These are phyloP conservation scores for Phyllosticta paracitricarpa DNA, from an alignment of 2,329 filamentous ascomycete species.

Conservation along the genomic window DNA sequence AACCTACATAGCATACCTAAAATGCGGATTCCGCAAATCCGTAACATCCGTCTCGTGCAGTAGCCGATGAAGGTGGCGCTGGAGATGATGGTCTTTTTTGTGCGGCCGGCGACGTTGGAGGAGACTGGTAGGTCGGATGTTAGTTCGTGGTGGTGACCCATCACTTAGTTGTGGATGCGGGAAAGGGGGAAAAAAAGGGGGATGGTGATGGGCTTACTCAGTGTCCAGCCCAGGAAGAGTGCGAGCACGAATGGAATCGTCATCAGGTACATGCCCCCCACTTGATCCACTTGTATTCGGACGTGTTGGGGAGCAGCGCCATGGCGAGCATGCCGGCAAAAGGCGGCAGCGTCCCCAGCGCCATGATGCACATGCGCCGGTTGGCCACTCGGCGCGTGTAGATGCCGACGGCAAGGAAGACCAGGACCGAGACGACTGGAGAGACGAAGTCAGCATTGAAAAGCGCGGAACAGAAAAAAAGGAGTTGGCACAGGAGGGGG, in stretches of 20 bases:
- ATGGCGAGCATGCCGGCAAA: constrained; percentile 27
- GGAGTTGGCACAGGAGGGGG: too few relatives aligned
- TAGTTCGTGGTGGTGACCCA: not conserved
- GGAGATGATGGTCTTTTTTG: constrained; percentile 37
- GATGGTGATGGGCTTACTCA: constrained; percentile 12
- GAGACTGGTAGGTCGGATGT: constrained; percentile 19
- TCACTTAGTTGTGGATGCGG: too few relatives aligned
- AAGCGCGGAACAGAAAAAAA: too few relatives aligned
- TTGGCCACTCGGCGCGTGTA: constrained; percentile 11
- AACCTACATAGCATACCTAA: constrained; percentile 6
- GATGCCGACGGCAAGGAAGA: constrained; percentile 8
- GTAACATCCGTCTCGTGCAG: constrained; percentile 36
- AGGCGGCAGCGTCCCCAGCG: constrained; percentile 19
- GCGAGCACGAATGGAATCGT: constrained; percentile 24
- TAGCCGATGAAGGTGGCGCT: constrained; percentile 39
- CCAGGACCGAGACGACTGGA: constrained; percentile 13
- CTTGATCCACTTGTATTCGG: constrained; percentile 26
- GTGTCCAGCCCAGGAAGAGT: constrained; percentile 25
- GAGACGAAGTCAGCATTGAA: too few relatives aligned
- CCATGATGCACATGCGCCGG: constrained; percentile 26
- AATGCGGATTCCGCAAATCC: constrained; percentile 32
- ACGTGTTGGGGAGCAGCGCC: constrained; percentile 24
- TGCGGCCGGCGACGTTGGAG: constrained; percentile 37
- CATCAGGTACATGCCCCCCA: constrained; percentile 28
- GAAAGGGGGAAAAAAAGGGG: not conserved